Conservation (phyloP, 2,329 filamentous ascomycete genomes). For the Colletotrichum endophyticum region DNA sequence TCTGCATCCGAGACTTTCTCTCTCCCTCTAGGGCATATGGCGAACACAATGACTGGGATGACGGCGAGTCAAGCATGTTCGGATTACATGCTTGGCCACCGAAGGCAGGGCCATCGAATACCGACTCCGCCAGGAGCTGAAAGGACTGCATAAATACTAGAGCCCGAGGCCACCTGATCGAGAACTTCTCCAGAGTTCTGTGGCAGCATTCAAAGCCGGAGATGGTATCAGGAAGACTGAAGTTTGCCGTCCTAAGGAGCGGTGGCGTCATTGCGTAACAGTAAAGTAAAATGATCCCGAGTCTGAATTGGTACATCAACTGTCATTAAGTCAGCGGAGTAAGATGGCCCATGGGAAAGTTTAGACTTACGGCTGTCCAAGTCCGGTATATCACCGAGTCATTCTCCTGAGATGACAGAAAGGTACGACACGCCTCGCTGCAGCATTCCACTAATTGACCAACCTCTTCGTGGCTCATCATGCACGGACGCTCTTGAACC, state of each 20-base stretch:
- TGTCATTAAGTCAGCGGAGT: neutral
- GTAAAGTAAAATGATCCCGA: neutral
- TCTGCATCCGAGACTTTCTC: neutral
- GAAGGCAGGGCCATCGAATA: neutral
- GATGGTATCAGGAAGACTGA: neutral
- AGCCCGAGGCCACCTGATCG: neutral
- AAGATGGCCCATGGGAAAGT: accelerated
- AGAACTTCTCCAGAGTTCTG: neutral
- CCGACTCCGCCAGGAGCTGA: neutral
- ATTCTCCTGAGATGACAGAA: neutral
- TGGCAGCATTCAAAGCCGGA: neutral
- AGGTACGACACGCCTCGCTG: neutral
- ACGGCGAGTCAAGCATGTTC: neutral
- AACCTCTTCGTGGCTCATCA: neutral
- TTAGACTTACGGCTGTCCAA: neutral
- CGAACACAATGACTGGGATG: neutral
- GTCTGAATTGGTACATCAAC: neutral
- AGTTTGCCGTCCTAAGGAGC: neutral
- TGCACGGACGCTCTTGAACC: neutral
- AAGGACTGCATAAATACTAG: neutral
- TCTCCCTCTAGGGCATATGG: neutral
- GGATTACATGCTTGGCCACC: neutral
- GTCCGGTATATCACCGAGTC: neutral
- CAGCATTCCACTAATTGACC: neutral
- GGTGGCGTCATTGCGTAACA: neutral